Evolutionary conservation across 1,284 basidiomycete species (phyloP).

Genomic region (Trichosporon inkin): DNA sequence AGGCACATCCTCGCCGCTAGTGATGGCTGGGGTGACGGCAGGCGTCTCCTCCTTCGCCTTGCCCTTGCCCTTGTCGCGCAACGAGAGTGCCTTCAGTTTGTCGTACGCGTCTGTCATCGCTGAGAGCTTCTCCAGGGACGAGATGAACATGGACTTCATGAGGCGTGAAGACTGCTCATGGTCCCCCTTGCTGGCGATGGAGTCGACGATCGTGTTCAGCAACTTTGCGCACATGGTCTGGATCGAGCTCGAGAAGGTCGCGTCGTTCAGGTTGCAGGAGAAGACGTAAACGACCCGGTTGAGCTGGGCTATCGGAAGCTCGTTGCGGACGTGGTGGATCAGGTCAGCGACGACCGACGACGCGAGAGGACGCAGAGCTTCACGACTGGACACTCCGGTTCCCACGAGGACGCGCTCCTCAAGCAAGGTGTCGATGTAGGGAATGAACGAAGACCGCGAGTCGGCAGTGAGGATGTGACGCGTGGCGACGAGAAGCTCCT

Average conservation of each 20-base stretch:
- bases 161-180: conserved; percentile 64
- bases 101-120: conserved; percentile 67
- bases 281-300: conserved; percentile 78
- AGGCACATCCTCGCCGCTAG: conserved; percentile 15
- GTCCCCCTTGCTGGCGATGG: conserved; percentile 70
- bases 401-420: conserved; percentile 91
- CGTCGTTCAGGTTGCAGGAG: conserved; percentile 84
- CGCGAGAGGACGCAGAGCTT: conserved; percentile 74
- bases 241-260: conserved; percentile 71
- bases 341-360: conserved; percentile 90
- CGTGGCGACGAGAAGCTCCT: conserved; percentile 90
- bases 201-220: conserved; percentile 83
- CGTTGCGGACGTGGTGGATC: conserved; percentile 83
- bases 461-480: conserved; percentile 83
- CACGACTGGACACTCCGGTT: conserved; percentile 69
- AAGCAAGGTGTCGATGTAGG: conserved; percentile 83
- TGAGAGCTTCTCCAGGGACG: conserved; percentile 80
- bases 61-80: conserved; percentile 44
- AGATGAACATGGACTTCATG: conserved; percentile 72
- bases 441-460: conserved; percentile 73
- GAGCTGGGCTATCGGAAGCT: conserved; percentile 75
- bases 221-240: conserved; percentile 93
- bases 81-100: conserved; percentile 42
- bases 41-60: conserved; percentile 40
- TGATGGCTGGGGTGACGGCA: background rate